These are phyloP conservation scores for Trichoderma harzianum DNA, from an alignment of 2,329 filamentous ascomycete species.

Conservation along the genomic window DNA sequence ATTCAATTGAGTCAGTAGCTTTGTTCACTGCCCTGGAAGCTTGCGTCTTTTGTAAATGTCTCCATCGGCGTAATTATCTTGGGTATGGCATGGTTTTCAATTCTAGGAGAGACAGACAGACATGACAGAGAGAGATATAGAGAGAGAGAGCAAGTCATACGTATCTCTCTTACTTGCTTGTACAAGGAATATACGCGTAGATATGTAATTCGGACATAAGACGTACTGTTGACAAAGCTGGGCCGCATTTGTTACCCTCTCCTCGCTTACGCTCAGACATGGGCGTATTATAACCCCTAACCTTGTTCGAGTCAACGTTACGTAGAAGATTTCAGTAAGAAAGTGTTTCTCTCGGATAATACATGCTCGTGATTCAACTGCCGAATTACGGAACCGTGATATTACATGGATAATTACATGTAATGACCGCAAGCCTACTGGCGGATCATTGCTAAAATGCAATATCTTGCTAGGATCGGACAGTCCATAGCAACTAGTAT, in stretches of 20 bases:
- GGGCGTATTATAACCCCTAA: neutral
- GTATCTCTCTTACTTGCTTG: neutral
- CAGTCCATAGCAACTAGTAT: neutral
- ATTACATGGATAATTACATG: neutral
- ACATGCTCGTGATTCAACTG: neutral
- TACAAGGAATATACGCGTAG: neutral
- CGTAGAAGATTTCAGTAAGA: neutral
- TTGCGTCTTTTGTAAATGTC: neutral
- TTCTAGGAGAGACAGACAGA: neutral
- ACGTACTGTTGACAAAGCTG: neutral
- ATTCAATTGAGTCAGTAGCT: neutral
- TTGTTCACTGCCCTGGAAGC: neutral
- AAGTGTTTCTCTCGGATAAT: neutral
- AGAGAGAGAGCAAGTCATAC: neutral
- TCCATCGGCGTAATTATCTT: neutral
- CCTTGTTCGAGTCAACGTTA: neutral
- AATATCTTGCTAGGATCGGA: neutral
- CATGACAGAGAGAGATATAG: neutral
- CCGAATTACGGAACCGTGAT: neutral
- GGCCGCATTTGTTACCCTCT: neutral
- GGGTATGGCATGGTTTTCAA: neutral
- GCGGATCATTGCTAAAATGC: neutral
- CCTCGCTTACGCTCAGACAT: neutral
- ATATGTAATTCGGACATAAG: neutral
- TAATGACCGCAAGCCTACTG: neutral